These are phyloP conservation scores for Diaporthe caulivora DNA, from an alignment of 2,329 filamentous ascomycete genomes.

Conservation along the genomic window DNA sequence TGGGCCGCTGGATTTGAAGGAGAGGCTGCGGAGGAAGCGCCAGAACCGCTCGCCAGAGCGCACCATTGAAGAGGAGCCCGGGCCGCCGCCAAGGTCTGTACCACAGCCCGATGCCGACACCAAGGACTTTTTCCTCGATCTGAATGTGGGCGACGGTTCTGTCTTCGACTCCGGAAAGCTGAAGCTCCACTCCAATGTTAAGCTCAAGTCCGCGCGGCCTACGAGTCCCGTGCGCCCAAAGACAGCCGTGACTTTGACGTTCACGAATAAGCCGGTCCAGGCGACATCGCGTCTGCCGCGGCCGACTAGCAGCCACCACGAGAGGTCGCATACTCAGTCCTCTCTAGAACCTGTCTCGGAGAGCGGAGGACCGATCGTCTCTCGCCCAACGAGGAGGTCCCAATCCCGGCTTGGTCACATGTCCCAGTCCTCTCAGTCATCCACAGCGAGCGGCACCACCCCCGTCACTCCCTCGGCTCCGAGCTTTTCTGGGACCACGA, in stretches of 20 bases:
- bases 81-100: constrained; percentile 41
- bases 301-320: constrained; percentile 72
- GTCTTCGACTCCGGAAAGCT: constrained; percentile 84
- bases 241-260: constrained; percentile 87
- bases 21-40: constrained; percentile 80
- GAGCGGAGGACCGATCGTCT: constrained; percentile 78
- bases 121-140: constrained; percentile 87
- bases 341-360: constrained; percentile 94
- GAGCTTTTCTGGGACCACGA: constrained; percentile 64
- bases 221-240: constrained; percentile 78
- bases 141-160: constrained; percentile 88
- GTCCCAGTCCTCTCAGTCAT: constrained; percentile 74
- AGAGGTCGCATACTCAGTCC: constrained; percentile 75
- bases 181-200: constrained; percentile 91
- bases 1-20: constrained; percentile 85
- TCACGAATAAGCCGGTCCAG: constrained; percentile 80
- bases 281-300: constrained; percentile 81
- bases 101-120: constrained; percentile 55
- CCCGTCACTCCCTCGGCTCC: constrained; percentile 66
- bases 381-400: constrained; percentile 69
- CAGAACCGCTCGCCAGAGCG: constrained; percentile 69
- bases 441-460: constrained; percentile 64
- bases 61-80: constrained; percentile 52
- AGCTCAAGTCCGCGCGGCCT: constrained; percentile 80
- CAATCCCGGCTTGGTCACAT: constrained; percentile 78